Evolutionary conservation across 2,329 filamentous ascomycete genomes (phyloP), one percentile per base, ranked within the genome.

Genomic region (Cryphonectria japonica): DNA sequence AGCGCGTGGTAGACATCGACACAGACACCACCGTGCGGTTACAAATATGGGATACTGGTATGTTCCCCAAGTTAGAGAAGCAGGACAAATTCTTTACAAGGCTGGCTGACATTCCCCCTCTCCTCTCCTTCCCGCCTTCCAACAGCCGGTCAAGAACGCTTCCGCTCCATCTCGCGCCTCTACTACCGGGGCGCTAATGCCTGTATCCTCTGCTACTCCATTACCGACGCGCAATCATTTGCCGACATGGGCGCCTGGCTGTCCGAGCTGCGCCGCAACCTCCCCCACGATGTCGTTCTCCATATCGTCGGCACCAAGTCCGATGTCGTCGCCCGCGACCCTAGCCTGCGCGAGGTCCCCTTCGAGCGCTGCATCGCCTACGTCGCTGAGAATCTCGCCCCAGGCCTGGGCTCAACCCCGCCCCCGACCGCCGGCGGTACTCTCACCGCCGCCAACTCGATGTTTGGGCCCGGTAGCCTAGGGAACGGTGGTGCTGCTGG

Each of bases 161-260:
- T 98, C 81, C 90, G 95, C 76, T 95, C 92, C 73, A 98, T 99
- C 78, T 97, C 94, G 13, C 92, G 95, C 70, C 89, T 99, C 68
- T 98, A 98, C 85, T 99, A 99, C 83, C 92, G 95, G 78, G 95
- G 95, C 79, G 95, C 95, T 73, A 95, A 97, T 79, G 95, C 95
- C 71, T 96, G 93, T 77, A 93, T 98, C 72, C 88, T 98, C 63
- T 97, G 95, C 86, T 98, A 98, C 84, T 93, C 93, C 83, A 97
- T 98, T 79, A 97, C 94, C 72, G 92, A 95, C 80, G 91, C 92
- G 73, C 84, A 89, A 76, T 96, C 93, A 72, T 98, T 97, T 80
- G 87, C 89, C 76, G 94, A 98, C 81, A 97, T 98, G 94, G 94
- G 93, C 77, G 88, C 92, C 69, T 98, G 95, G 95, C 87, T 98